phyloP scores from a whole-genome alignment of 2,329 filamentous ascomycete species.

The Trichophyton benhamiae region DNA sequence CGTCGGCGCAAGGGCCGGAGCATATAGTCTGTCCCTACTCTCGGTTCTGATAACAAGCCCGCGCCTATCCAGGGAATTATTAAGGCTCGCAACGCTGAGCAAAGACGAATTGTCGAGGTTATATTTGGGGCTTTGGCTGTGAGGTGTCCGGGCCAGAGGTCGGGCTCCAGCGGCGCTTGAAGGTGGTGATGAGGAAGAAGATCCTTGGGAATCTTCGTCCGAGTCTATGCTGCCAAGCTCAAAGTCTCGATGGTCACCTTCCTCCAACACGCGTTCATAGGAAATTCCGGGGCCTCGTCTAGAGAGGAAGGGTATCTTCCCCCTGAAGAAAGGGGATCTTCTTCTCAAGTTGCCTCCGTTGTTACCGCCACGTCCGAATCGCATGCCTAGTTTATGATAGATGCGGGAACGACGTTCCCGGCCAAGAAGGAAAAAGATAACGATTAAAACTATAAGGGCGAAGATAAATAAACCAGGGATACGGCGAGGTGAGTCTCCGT shows the following conservation, averaged over 20 bases:
- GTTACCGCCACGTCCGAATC: slow-evolving; percentile 29
- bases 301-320: slow-evolving; percentile 31
- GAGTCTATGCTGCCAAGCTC: slow-evolving; percentile 58
- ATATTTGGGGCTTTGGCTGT: slow-evolving; percentile 26
- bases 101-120: slow-evolving; percentile 31
- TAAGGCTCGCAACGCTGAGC: slow-evolving; percentile 24
- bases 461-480: slow-evolving; percentile 68
- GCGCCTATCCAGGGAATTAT: slow-evolving; percentile 38
- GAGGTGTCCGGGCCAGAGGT: slow-evolving; percentile 18
- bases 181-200: slow-evolving; percentile 45
- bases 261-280: slow-evolving; percentile 80
- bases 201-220: slow-evolving; percentile 47
- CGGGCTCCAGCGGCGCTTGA: slow-evolving; percentile 19
- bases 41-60: slow-evolving; percentile 74
- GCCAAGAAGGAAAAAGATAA: slow-evolving; percentile 63
- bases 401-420: slow-evolving; percentile 58
- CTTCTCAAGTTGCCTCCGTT: slow-evolving; percentile 16
- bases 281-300: slow-evolving; percentile 30
- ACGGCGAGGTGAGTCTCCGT: slow-evolving; percentile 53
- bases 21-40: slow-evolving; percentile 64
- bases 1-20: slow-evolving; percentile 39
- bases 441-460: slow-evolving; percentile 56
- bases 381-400: slow-evolving; percentile 41
- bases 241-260: slow-evolving; percentile 56
- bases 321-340: slow-evolving; percentile 44